phyloP scores from a whole-genome alignment of 768 basidiomycete species.

The Xerocomellus chrysenteron region DNA sequence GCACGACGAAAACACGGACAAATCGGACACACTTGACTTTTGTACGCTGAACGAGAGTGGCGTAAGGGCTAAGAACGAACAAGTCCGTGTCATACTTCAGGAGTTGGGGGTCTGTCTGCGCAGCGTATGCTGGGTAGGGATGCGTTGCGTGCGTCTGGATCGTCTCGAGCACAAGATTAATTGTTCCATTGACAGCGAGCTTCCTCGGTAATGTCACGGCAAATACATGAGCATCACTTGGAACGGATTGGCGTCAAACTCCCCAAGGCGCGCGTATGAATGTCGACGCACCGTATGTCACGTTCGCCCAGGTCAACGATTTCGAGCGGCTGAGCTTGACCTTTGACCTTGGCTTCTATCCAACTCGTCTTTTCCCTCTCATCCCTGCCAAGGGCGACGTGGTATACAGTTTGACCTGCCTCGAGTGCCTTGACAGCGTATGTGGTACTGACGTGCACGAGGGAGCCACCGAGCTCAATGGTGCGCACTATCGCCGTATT shows the following conservation, averaged over 20 bases:
- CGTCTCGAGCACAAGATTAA: slow-evolving; percentile 78
- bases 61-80: slow-evolving; percentile 83
- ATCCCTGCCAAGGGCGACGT: slow-evolving; percentile 59
- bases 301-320: slow-evolving; percentile 50
- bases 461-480: slow-evolving; percentile 85
- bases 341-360: slow-evolving; percentile 81
- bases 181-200: slow-evolving; percentile 55
- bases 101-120: slow-evolving; percentile 75
- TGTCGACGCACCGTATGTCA: slow-evolving; percentile 48
- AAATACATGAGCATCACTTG: slow-evolving; percentile 48
- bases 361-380: slow-evolving; percentile 72
- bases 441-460: slow-evolving; percentile 86
- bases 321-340: slow-evolving; percentile 52
- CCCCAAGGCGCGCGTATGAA: slow-evolving; percentile 3
- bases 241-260: slow-evolving; percentile 30
- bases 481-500: slow-evolving; percentile 88
- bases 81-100: slow-evolving; percentile 76
- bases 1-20: background rate
- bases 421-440: slow-evolving; percentile 78
- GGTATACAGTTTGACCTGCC: slow-evolving; percentile 60
- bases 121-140: slow-evolving; percentile 72
- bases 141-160: slow-evolving; percentile 74
- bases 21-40: slow-evolving; percentile 70
- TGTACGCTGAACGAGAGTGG: slow-evolving; percentile 76
- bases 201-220: slow-evolving; percentile 64